phyloP scores from a whole-genome alignment of 2,329 filamentous ascomycete genomes.

The Pseudogymnoascus sp. region DNA sequence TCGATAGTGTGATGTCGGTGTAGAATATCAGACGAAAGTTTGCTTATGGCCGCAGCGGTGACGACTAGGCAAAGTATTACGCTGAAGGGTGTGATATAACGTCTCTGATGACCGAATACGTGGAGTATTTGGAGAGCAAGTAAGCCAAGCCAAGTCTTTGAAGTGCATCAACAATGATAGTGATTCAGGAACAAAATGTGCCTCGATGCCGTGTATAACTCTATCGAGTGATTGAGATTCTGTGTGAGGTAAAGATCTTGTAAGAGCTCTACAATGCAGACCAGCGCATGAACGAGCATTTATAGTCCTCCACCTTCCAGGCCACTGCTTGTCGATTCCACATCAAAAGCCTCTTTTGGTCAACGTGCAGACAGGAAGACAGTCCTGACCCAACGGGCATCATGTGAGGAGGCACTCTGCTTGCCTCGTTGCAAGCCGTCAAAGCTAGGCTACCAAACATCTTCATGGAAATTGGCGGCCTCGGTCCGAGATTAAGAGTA shows the following conservation, averaged over 20 bases:
- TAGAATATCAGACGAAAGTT: background rate
- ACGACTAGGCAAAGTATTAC: background rate
- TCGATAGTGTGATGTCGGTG: background rate
- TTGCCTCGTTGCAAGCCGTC: background rate
- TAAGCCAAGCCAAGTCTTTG: background rate
- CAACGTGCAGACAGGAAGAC: background rate
- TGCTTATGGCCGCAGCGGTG: background rate
- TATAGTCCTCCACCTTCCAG: background rate
- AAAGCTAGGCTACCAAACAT: constrained; percentile 6
- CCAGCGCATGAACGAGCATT: background rate
- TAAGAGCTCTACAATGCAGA: background rate
- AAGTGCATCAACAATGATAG: background rate
- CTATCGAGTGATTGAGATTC: constrained; percentile 1
- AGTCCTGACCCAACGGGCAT: background rate
- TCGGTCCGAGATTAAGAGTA: background rate
- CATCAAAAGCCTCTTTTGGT: constrained; percentile 1
- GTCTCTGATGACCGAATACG: background rate
- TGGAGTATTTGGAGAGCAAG: background rate
- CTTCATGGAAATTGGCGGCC: background rate
- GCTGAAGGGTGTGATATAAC: background rate
- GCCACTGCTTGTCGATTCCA: background rate
- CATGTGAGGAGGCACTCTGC: background rate
- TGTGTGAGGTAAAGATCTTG: background rate
- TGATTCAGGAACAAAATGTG: background rate
- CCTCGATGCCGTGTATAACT: background rate